A percentile compares a stretch with the other conserved stretches of the same genome.
Conservation (phyloP, 352 stramenopile genomes). For the Elongisporangium prolatum region DNA sequence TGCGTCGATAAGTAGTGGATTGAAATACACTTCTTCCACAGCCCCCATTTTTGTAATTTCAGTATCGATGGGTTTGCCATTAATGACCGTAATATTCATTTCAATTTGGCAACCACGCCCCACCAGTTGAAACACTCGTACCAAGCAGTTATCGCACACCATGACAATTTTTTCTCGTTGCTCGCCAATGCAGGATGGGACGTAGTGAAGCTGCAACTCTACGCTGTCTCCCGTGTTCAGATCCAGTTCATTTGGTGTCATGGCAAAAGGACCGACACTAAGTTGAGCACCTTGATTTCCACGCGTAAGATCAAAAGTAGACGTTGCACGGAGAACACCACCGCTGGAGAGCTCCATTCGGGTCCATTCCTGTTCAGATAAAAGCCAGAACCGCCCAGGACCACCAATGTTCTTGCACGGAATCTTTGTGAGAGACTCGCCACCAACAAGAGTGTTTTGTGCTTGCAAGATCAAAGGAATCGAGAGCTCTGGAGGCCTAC, state of each 20-base stretch:
- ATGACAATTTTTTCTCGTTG: slow-evolving; percentile 63
- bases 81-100: slow-evolving; percentile 38
- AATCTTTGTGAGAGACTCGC: slow-evolving; percentile 34
- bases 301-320: neutral
- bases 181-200: slow-evolving; percentile 50
- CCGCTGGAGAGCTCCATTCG: slow-evolving; percentile 21
- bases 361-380: slow-evolving; percentile 51
- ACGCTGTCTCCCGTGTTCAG: slow-evolving; percentile 36
- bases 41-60: slow-evolving; percentile 36
- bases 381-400: slow-evolving; percentile 63
- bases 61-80: slow-evolving; percentile 38
- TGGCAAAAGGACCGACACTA: slow-evolving; percentile 37
- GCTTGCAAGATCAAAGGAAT: slow-evolving; percentile 54
- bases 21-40: slow-evolving; percentile 49
- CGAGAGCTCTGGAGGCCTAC: slow-evolving; percentile 55
- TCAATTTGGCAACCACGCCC: slow-evolving; percentile 69
- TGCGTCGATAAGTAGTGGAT: slow-evolving; percentile 29
- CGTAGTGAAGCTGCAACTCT: slow-evolving; percentile 45
- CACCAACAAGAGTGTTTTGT: slow-evolving; percentile 60
- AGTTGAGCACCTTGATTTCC: slow-evolving; percentile 7
- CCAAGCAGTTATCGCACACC: slow-evolving; percentile 83
- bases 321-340: slow-evolving; percentile 1
- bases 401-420: slow-evolving; percentile 59
- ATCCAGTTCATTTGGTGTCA: slow-evolving; percentile 55
- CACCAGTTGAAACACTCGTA: slow-evolving; percentile 62